phyloP scores from a whole-genome alignment of 768 basidiomycete species.

The Termitomyces sp. region DNA sequence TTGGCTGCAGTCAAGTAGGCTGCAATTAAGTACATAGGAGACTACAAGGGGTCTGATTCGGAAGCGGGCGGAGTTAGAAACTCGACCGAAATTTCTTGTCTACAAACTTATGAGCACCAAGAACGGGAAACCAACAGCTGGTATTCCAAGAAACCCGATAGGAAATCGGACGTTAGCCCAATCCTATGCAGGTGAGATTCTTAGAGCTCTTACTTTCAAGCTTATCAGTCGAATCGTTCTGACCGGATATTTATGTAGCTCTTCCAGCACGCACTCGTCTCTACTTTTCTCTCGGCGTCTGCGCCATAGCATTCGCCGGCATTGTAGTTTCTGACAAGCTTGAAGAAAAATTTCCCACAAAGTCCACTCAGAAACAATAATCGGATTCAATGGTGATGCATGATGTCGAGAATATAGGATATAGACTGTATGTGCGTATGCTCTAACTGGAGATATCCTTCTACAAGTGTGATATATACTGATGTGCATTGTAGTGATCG shows the following conservation, averaged over 20 bases:
- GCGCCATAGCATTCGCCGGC: constrained; percentile 44
- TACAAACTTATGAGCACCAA: constrained; percentile 1
- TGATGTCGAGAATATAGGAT: constrained; percentile 1
- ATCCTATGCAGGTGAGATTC: constrained; percentile 34
- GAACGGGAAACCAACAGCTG: constrained; percentile 3
- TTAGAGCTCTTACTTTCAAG: not conserved
- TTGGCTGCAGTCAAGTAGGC: no score
- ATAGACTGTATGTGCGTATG: constrained; percentile 13
- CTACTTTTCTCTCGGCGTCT: constrained; percentile 45
- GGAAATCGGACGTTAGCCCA: constrained; percentile 32
- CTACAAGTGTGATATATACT: constrained; percentile 6
- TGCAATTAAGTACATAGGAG: no score
- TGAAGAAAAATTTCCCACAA: constrained; percentile 37
- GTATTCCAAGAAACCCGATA: constrained; percentile 16
- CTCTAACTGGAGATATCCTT: not conserved
- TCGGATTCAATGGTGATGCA: constrained; percentile 3
- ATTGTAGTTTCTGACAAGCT: constrained; percentile 48
- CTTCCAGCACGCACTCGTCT: constrained; percentile 54
- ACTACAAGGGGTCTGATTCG: no score
- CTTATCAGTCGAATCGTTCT: constrained; percentile 10
- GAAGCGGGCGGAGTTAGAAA: constrained; percentile 3
- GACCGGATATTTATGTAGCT: constrained; percentile 28
- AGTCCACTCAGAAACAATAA: constrained; percentile 15
- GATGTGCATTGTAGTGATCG: constrained; percentile 2
- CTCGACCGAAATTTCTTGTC: not conserved